Evolutionary conservation across 345 rosid species (phyloP).

Genomic region (Odontarrhena argentea): DNA sequence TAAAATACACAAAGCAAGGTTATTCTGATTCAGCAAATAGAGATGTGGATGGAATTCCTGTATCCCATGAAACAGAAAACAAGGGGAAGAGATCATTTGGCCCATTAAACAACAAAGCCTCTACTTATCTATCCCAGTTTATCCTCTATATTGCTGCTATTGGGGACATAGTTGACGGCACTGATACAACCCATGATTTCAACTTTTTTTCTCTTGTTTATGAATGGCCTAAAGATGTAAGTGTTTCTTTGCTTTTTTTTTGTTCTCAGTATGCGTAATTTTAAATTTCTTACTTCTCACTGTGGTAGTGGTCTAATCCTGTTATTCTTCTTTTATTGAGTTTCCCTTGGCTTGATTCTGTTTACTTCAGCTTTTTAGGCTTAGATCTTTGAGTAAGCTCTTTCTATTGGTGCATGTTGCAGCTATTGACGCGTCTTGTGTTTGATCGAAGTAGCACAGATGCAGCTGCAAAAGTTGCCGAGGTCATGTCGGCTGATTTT

Average conservation of each 20-base stretch:
- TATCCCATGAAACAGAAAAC: conserved; percentile 66
- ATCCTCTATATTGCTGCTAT: conserved; percentile 94
- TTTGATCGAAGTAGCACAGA: conserved; percentile 95
- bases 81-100: conserved; percentile 80
- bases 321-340: background rate
- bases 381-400: conserved; percentile 16
- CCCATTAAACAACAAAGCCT: conserved; percentile 74
- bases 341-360: conserved; percentile 20
- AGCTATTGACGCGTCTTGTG: conserved; percentile 95
- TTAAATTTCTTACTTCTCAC: conserved; percentile 10
- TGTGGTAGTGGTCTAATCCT: conserved; percentile 18
- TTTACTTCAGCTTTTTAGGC: conserved; percentile 9
- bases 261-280: conserved; percentile 24
- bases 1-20: conserved; percentile 58
- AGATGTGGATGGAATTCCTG: conserved; percentile 52
- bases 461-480: conserved; percentile 96
- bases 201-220: conserved; percentile 92
- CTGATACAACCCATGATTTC: conserved; percentile 98
- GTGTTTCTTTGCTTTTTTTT: conserved; percentile 37
- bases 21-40: conserved; percentile 49
- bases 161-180: conserved; percentile 98
- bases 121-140: conserved; percentile 87
- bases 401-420: conserved; percentile 45
- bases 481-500: conserved; percentile 94
- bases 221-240: conserved; percentile 99